Evolutionary conservation across 106 monocot genomes (phyloP).

Genomic region (Dendrobium officinale): DNA sequence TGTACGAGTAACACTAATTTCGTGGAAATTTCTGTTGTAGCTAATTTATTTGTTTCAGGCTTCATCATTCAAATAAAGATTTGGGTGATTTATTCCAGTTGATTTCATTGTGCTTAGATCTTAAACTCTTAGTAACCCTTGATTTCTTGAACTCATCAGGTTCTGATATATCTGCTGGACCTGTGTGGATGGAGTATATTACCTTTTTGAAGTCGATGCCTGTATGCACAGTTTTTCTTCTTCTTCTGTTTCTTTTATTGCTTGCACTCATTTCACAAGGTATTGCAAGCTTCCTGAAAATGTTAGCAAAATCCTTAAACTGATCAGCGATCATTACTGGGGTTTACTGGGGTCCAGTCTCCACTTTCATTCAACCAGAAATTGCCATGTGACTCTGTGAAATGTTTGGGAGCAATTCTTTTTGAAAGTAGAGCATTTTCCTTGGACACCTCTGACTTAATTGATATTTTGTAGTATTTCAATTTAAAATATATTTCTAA

Average conservation of each 20-base stretch:
- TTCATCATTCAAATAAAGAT: not conserved
- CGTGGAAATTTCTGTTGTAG: not conserved
- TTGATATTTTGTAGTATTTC: conserved; percentile 1
- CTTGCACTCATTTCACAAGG: not conserved
- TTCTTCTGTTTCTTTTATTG: not conserved
- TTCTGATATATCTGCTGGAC: conserved; percentile 81
- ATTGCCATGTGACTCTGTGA: not conserved
- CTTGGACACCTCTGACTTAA: not conserved
- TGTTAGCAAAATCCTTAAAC: not conserved
- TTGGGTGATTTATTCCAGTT: not conserved
- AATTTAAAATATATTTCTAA: not conserved
- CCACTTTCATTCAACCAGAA: not conserved
- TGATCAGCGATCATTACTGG: not conserved
- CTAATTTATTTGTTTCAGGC: not conserved
- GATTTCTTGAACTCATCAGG: conserved; percentile 37
- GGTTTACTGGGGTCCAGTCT: not conserved
- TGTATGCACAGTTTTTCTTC: conserved; percentile 26
- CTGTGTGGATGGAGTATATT: conserved; percentile 96
- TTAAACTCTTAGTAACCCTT: not conserved
- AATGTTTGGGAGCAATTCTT: not conserved
- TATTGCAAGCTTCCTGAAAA: not conserved
- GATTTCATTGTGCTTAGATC: not conserved
- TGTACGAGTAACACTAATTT: not conserved
- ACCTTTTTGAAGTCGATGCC: conserved; percentile 85
- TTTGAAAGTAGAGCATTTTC: not conserved